A percentile compares a stretch with the other conserved stretches of the same genome.
Conservation (phyloP, 495 filamentous ascomycete genomes). For the Penicillium goetzii region DNA sequence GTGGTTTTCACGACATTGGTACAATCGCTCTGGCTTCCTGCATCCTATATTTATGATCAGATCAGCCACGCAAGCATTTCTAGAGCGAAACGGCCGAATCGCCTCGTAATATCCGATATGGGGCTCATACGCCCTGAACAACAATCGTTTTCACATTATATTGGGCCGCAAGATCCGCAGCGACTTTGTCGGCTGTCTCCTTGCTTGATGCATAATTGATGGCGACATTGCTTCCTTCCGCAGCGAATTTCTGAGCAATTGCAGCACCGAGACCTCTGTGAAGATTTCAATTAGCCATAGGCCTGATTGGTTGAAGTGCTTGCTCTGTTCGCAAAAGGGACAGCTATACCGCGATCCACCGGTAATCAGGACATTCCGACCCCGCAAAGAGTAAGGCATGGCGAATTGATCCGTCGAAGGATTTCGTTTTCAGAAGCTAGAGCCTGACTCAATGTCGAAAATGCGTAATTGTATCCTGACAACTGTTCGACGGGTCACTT, state of each 20-base stretch:
- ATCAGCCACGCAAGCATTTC: neutral
- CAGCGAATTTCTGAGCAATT: conserved; percentile 66
- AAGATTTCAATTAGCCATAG: neutral
- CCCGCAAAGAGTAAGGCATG: conserved; percentile 67
- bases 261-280: conserved; percentile 67
- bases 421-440: neutral
- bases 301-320: neutral
- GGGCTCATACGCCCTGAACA: conserved; percentile 60
- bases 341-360: conserved; percentile 64
- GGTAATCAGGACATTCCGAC: conserved; percentile 68
- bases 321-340: neutral
- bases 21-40: conserved; percentile 59
- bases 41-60: conserved; percentile 51
- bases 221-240: conserved; percentile 66
- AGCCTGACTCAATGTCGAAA: neutral
- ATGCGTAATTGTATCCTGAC: neutral
- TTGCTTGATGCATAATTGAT: conserved; percentile 68
- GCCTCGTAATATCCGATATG: neutral
- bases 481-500: neutral
- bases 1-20: conserved; percentile 55
- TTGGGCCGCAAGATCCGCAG: conserved; percentile 51
- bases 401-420: neutral
- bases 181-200: conserved; percentile 58
- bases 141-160: conserved; percentile 58
- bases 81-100: neutral